These are phyloP conservation scores for Chrysosporium queenslandicum DNA, from an alignment of 2,329 filamentous ascomycete genomes.

Conservation along the genomic window DNA sequence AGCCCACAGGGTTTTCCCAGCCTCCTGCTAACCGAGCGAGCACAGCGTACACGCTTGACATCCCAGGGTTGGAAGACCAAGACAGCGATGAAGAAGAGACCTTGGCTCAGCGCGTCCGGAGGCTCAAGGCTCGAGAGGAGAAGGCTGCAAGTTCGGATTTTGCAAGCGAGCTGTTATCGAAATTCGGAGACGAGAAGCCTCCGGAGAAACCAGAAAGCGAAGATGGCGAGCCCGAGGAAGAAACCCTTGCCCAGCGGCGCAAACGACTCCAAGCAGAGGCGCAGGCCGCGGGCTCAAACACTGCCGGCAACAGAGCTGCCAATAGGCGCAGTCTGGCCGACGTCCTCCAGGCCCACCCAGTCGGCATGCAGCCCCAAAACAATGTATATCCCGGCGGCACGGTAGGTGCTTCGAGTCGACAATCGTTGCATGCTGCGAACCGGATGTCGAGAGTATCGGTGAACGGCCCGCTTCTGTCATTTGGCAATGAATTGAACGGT, in stretches of 20 bases:
- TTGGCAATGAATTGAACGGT: constrained; percentile 7
- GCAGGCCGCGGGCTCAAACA: neutral
- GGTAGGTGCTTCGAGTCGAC: constrained; percentile 4
- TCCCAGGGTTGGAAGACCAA: constrained; percentile 22
- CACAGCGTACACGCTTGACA: constrained; percentile 28
- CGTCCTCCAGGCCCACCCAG: constrained; percentile 46
- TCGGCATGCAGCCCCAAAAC: constrained; percentile 13
- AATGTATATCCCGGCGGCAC: neutral
- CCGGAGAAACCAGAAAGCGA: constrained; percentile 16
- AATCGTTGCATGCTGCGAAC: constrained; percentile 5
- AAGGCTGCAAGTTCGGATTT: constrained; percentile 2
- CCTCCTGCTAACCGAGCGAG: constrained; percentile 22
- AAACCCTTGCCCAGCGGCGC: constrained; percentile 40
- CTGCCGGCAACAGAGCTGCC: constrained; percentile 16
- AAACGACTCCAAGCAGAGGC: constrained; percentile 38
- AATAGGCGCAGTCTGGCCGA: constrained; percentile 39
- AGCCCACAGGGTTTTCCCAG: neutral
- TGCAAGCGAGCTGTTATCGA: neutral
- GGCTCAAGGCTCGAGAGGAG: constrained; percentile 30
- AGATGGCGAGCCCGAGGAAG: constrained; percentile 22
- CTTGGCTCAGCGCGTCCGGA: constrained; percentile 35
- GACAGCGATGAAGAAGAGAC: constrained; percentile 32
- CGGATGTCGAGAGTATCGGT: neutral
- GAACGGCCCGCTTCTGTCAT: constrained; percentile 5
- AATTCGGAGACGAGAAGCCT: constrained; percentile 6